These are phyloP conservation scores for Fagus sylvatica DNA, from an alignment of 306 rosid species.

Conservation along the genomic window DNA sequence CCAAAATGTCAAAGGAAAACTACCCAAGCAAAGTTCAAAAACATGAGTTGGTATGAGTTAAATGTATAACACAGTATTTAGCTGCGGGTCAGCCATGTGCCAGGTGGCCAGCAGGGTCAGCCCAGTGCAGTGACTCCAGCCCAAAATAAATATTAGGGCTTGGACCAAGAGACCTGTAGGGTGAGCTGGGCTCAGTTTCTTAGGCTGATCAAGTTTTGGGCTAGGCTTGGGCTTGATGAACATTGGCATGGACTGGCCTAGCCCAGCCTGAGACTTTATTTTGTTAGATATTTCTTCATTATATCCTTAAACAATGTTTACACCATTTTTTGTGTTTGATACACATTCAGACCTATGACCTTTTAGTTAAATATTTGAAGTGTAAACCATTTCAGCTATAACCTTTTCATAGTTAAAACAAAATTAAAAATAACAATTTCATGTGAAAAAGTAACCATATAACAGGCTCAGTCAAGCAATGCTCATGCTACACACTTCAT, in stretches of 20 bases:
- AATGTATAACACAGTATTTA: neutral
- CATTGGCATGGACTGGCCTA: neutral
- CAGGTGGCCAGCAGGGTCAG: neutral
- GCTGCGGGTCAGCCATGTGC: neutral
- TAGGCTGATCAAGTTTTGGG: neutral
- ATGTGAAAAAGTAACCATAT: neutral
- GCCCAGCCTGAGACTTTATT: neutral
- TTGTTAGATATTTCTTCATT: neutral
- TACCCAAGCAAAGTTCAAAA: slow-evolving; percentile 21
- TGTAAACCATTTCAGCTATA: neutral
- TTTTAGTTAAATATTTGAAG: neutral
- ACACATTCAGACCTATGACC: neutral
- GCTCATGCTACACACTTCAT: neutral
- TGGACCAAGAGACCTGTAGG: neutral
- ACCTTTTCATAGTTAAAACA: neutral
- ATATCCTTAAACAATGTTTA: neutral
- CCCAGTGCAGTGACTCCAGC: neutral
- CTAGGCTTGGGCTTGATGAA: neutral
- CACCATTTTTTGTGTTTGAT: neutral
- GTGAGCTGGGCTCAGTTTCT: neutral
- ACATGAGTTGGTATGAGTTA: slow-evolving; percentile 1
- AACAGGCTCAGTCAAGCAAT: neutral
- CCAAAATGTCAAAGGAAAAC: neutral
- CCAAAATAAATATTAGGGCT: neutral
- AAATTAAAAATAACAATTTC: neutral